Evolutionary conservation across 106 monocot species (phyloP), one percentile per base, ranked within the genome.

Genomic region (Dactylorhiza incarnata): DNA sequence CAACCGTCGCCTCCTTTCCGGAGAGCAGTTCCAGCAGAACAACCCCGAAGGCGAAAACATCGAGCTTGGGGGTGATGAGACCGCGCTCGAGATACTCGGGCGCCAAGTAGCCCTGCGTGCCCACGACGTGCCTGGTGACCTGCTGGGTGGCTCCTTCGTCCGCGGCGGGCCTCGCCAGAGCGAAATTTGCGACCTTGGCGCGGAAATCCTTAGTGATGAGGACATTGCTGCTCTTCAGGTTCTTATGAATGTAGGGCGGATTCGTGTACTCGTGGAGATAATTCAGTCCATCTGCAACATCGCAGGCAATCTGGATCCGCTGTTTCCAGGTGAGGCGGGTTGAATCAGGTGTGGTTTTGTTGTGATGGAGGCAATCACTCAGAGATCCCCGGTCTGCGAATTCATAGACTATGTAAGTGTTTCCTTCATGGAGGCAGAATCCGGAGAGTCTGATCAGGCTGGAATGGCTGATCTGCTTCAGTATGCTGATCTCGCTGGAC

Each of bases 61-160:
- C 95, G 7, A 95, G 76, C 82, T 90, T 90, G n/a, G 90, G 79
- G 6, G 86, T 85, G 77, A 95, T 80, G 19, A 95, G 82, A 16
- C 95, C 95, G 45, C 92, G 92, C 82, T 92, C 90, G 7, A 95
- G 88, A 72, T 88, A 95, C 86, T 95, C 95, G 0, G 95, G 95
- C 2, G 95, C 85, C 82, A 95, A 76, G 81, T 92, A 95, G 0
- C 95, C 92, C 23, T 83, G 84, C 2, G 95, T 95, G 5, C 95
- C 95, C 49, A 92, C 82, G 6, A 95, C 90, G 67, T 92, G 95
- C 48, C 82, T 83, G 0, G 95, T 95, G 25, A 92, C 81, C 77
- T 88, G 84, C 13, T 65, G 76, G 44, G 26, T 44, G 2, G 50
- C 84, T 5, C 67, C 86, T 23, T 50, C 73, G 0, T 75, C 78